phyloP scores from a whole-genome alignment of 805 yeast species.

The Candida ponderosae region DNA sequence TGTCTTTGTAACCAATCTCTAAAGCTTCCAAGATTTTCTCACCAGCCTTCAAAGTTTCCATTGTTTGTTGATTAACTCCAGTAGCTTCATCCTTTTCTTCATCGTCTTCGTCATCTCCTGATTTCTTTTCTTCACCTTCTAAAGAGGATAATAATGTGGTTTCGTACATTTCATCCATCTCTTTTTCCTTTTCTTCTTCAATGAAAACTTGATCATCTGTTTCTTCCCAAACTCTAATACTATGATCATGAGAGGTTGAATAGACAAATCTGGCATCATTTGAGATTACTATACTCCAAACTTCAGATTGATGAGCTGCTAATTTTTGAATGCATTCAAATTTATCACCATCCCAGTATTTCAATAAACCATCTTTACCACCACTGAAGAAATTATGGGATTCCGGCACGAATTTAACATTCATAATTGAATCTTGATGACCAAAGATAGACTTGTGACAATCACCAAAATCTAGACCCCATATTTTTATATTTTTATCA shows the following conservation, averaged over 20 bases:
- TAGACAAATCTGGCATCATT: conserved; percentile 63
- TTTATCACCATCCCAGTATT: conserved; percentile 98
- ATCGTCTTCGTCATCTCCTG: conserved; percentile 24
- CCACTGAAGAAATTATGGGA: conserved; percentile 85
- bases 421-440: conserved; percentile 93
- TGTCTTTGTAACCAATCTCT: conserved; percentile 71
- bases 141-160: conserved; percentile 65
- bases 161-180: conserved; percentile 88
- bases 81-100: conserved; percentile 46
- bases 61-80: conserved; percentile 72
- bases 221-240: conserved; percentile 88
- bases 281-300: conserved; percentile 86
- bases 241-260: conserved; percentile 87
- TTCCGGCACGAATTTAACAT: conserved; percentile 75
- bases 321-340: conserved; percentile 89
- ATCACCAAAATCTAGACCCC: conserved; percentile 99
- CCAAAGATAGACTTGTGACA: conserved; percentile 96
- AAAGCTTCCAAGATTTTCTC: conserved; percentile 89
- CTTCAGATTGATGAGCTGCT: conserved; percentile 84
- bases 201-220: conserved; percentile 93
- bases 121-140: conserved; percentile 42
- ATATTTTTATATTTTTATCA: conserved; percentile 92
- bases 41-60: conserved; percentile 91
- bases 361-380: conserved; percentile 81
- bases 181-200: conserved; percentile 95